phyloP scores from a whole-genome alignment of 352 stramenopile species.

The Phytophthora vignae region DNA sequence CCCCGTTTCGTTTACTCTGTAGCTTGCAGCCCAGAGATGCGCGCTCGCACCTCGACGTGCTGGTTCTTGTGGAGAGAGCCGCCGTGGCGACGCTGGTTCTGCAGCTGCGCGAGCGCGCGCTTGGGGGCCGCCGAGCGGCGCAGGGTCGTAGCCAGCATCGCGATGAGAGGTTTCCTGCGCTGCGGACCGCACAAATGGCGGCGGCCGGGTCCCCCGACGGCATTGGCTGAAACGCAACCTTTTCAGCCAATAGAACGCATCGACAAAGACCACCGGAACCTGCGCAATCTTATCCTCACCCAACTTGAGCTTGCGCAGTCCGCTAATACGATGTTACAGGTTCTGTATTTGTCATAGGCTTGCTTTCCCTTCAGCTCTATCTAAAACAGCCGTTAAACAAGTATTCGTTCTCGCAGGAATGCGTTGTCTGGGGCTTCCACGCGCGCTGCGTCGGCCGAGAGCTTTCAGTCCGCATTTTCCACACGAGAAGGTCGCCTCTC shows the following conservation, averaged over 20 bases:
- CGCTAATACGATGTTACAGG: slow-evolving; percentile 5
- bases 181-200: slow-evolving; percentile 32
- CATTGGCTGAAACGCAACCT: slow-evolving; percentile 31
- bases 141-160: slow-evolving; percentile 62
- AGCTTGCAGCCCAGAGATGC: background rate
- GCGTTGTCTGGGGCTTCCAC: slow-evolving; percentile 4
- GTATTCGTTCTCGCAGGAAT: slow-evolving; percentile 23
- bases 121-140: slow-evolving; percentile 53
- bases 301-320: slow-evolving; percentile 11
- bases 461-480: slow-evolving; percentile 28
- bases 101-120: slow-evolving; percentile 52
- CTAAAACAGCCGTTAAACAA: background rate
- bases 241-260: too few species aligned
- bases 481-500: background rate
- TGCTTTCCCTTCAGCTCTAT: too few species aligned
- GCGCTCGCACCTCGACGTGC: slow-evolving; percentile 71
- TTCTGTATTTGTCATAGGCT: background rate
- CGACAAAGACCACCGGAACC: slow-evolving; percentile 21
- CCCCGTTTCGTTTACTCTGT: background rate
- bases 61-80: slow-evolving; percentile 87
- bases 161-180: slow-evolving; percentile 12
- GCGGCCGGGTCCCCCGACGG: slow-evolving; percentile 4
- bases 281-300: background rate
- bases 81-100: slow-evolving; percentile 75
- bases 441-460: slow-evolving; percentile 5